Conservation (phyloP, 2,329 filamentous ascomycete genomes). For the Exophiala alcalophila region DNA sequence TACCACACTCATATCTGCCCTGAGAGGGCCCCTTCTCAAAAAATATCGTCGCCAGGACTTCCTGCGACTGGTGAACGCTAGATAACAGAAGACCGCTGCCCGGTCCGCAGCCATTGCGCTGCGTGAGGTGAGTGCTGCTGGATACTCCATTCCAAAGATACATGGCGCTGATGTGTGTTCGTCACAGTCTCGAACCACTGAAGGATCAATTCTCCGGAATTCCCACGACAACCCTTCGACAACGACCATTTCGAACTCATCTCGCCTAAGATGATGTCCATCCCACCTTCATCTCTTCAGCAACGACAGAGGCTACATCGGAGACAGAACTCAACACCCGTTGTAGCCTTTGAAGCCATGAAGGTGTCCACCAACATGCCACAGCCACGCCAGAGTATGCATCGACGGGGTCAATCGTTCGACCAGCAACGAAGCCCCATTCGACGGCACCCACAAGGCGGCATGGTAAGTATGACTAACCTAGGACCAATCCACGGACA, state of each 20-base stretch:
- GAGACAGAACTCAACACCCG: constrained; percentile 81
- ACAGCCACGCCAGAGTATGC: constrained; percentile 55
- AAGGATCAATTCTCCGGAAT: constrained; percentile 50
- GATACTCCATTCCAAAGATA: background rate
- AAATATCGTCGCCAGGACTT: constrained; percentile 20
- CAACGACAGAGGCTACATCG: constrained; percentile 73
- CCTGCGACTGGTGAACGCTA: constrained; percentile 30
- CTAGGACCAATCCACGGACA: constrained; percentile 61
- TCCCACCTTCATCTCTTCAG: constrained; percentile 68
- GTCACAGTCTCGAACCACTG: constrained; percentile 34
- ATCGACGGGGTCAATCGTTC: constrained; percentile 73
- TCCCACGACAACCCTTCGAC: constrained; percentile 47
- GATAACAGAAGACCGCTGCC: constrained; percentile 50
- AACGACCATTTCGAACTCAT: constrained; percentile 60
- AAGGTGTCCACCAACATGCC: constrained; percentile 60
- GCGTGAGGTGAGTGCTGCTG: constrained; percentile 64
- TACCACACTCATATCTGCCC: constrained; percentile 20
- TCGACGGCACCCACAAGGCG: constrained; percentile 28
- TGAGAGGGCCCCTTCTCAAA: constrained; percentile 28
- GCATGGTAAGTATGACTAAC: constrained; percentile 52
- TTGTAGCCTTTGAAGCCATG: constrained; percentile 68
- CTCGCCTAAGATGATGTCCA: constrained; percentile 78
- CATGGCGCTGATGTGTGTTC: constrained; percentile 5
- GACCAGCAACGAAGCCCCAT: constrained; percentile 46
- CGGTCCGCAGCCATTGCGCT: constrained; percentile 76